A percentile compares a stretch with the other conserved stretches of the same genome.
Evolutionary conservation across 2,329 filamentous ascomycete species (phyloP).

Genomic region (Alternaria sp.): DNA sequence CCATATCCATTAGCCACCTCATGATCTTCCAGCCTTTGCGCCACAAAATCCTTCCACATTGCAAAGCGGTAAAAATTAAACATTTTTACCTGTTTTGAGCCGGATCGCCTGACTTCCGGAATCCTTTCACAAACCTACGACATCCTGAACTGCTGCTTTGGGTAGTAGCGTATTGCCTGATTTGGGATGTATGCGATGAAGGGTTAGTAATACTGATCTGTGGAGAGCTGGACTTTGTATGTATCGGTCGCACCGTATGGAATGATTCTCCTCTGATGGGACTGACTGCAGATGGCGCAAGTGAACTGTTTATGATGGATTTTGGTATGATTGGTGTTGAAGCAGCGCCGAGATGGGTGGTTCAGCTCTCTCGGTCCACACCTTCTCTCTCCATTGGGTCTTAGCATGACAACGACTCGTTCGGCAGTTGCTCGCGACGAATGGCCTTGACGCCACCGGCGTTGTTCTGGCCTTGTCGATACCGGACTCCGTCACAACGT

Average conservation of each 20-base stretch:
- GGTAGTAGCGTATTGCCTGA: neutral
- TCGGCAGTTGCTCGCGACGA: neutral
- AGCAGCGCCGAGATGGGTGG: neutral
- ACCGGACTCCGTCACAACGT: neutral
- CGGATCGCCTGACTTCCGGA: conserved; percentile 3
- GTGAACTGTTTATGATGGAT: neutral
- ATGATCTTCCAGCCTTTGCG: conserved; percentile 1
- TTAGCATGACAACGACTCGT: neutral
- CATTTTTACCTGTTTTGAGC: conserved; percentile 3
- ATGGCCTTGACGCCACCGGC: neutral
- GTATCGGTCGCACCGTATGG: neutral
- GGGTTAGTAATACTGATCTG: neutral
- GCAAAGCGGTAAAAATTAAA: conserved; percentile 5
- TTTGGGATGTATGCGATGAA: neutral
- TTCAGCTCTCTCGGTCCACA: conserved; percentile 4
- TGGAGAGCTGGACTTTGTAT: conserved; percentile 1
- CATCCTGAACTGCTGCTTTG: neutral
- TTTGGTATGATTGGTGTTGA: neutral
- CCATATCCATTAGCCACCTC: neutral
- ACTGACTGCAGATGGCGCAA: neutral
- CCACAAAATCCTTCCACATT: conserved; percentile 3
- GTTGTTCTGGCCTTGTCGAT: neutral
- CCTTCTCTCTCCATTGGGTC: neutral
- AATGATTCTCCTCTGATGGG: neutral
- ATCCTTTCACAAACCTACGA: neutral